Conservation (phyloP, 192 early-diverging fungal genomes). For the Ambispora gerdemannii region DNA sequence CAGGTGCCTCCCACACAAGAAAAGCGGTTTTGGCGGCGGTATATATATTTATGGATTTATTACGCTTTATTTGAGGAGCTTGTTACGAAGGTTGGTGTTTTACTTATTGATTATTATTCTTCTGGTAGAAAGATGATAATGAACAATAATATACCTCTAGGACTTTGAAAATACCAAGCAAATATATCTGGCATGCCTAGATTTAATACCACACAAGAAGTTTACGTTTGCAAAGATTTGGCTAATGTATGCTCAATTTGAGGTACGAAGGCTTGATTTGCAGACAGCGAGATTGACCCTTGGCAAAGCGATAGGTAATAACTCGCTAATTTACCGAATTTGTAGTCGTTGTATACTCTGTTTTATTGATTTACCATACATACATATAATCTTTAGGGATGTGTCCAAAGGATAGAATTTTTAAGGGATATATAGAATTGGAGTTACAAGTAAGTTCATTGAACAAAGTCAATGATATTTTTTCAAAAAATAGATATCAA, state of each 20-base stretch:
- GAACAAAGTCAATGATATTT: not conserved
- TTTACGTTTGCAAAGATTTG: slow-evolving; percentile 99
- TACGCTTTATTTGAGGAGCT: slow-evolving; percentile 97
- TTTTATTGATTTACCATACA: too few relatives aligned
- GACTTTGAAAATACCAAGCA: slow-evolving; percentile 77
- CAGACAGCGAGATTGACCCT: slow-evolving; percentile 71
- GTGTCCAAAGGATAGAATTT: slow-evolving; percentile 88
- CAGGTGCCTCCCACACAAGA: slow-evolving; percentile 80
- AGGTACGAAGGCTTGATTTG: slow-evolving; percentile 76
- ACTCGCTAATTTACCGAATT: too few relatives aligned
- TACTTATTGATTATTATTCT: not conserved
- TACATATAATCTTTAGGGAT: slow-evolving; percentile 37
- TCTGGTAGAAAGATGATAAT: not conserved
- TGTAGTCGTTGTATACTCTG: too few relatives aligned
- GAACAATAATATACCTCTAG: slow-evolving; percentile 33
- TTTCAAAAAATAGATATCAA: not conserved
- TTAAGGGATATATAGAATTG: slow-evolving; percentile 95
- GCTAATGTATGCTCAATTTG: slow-evolving; percentile 91
- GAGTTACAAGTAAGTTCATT: slow-evolving; percentile 69
- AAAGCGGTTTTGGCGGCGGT: slow-evolving; percentile 93
- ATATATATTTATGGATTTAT: slow-evolving; percentile 98
- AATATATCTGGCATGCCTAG: slow-evolving; percentile 80
- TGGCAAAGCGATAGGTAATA: slow-evolving; percentile 77
- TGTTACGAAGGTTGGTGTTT: slow-evolving; percentile 57
- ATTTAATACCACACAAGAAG: slow-evolving; percentile 84